Percentiles rank a stretch among this genome's conserved stretches.
These are phyloP conservation scores for Xylariaceae sp. DNA, from an alignment of 2,329 filamentous ascomycete genomes.

Conservation along the genomic window DNA sequence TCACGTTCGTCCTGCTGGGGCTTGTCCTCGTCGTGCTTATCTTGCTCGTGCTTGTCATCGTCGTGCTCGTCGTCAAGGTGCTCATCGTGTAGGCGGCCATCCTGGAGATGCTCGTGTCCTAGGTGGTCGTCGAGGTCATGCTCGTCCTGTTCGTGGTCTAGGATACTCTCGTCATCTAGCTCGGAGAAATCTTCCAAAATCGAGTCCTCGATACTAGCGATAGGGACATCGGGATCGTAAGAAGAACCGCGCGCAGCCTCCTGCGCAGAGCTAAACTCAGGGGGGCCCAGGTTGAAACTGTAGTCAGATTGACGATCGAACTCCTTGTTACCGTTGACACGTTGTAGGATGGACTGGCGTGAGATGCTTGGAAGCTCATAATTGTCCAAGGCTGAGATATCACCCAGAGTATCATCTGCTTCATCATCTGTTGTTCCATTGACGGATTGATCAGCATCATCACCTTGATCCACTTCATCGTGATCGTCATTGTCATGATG, in stretches of 20 bases:
- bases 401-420: slow-evolving; percentile 55
- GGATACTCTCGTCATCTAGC: slow-evolving; percentile 52
- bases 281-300: slow-evolving; percentile 57
- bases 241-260: slow-evolving; percentile 52
- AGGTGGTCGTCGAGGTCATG: slow-evolving; percentile 44
- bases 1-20: slow-evolving; percentile 55
- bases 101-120: slow-evolving; percentile 39
- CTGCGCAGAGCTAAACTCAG: slow-evolving; percentile 54
- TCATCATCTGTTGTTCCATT: slow-evolving; percentile 37
- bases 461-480: not conserved
- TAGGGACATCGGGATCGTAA: slow-evolving; percentile 82
- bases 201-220: slow-evolving; percentile 77
- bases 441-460: not conserved
- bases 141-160: slow-evolving; percentile 60
- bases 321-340: slow-evolving; percentile 63
- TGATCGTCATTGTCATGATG: not conserved
- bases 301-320: slow-evolving; percentile 58
- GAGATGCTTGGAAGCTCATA: slow-evolving; percentile 77
- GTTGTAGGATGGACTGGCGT: slow-evolving; percentile 85
- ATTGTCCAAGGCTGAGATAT: slow-evolving; percentile 53
- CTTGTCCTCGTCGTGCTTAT: slow-evolving; percentile 37
- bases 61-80: not conserved
- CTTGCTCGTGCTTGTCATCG: slow-evolving; percentile 40
- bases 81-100: slow-evolving; percentile 25
- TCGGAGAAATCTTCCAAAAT: slow-evolving; percentile 47